Evolutionary conservation across 768 basidiomycete genomes (phyloP).

Genomic region (Lactarius quietus): DNA sequence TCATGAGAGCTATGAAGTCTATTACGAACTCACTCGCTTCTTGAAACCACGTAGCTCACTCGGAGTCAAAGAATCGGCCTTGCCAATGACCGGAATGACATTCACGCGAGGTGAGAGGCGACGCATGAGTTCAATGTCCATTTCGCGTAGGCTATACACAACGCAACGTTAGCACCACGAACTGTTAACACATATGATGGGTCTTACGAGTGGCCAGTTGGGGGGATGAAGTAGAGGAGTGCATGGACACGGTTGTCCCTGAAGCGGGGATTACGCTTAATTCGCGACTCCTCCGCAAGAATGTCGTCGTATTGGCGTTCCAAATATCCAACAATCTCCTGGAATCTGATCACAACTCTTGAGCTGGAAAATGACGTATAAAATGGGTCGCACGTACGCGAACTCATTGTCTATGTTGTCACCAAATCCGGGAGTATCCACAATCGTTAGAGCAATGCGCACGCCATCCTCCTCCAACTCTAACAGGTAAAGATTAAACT

Average conservation of each 20-base stretch:
- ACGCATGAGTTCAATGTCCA: slow-evolving; percentile 99
- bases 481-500: slow-evolving; percentile 32
- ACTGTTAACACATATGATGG: background rate
- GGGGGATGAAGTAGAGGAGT: slow-evolving; percentile 96
- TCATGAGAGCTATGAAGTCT: background rate
- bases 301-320: slow-evolving; percentile 99
- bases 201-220: slow-evolving; percentile 92
- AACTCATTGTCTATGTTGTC: slow-evolving; percentile 99
- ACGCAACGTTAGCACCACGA: slow-evolving; percentile 10
- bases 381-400: slow-evolving; percentile 56
- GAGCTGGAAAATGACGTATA: background rate
- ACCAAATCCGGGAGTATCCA: slow-evolving; percentile 98
- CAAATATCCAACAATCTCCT: slow-evolving; percentile 94
- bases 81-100: slow-evolving; percentile 97
- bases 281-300: slow-evolving; percentile 95
- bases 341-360: slow-evolving; percentile 57
- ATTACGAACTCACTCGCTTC: slow-evolving; percentile 60
- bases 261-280: slow-evolving; percentile 99
- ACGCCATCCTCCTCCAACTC: slow-evolving; percentile 99
- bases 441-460: slow-evolving; percentile 95
- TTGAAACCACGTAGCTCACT: slow-evolving; percentile 93
- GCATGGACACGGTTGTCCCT: slow-evolving; percentile 97
- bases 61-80: slow-evolving; percentile 93
- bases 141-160: slow-evolving; percentile 75
- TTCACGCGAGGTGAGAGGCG: slow-evolving; percentile 97